phyloP scores from a whole-genome alignment of 768 basidiomycete genomes.

The Pleurotus cornucopiae region DNA sequence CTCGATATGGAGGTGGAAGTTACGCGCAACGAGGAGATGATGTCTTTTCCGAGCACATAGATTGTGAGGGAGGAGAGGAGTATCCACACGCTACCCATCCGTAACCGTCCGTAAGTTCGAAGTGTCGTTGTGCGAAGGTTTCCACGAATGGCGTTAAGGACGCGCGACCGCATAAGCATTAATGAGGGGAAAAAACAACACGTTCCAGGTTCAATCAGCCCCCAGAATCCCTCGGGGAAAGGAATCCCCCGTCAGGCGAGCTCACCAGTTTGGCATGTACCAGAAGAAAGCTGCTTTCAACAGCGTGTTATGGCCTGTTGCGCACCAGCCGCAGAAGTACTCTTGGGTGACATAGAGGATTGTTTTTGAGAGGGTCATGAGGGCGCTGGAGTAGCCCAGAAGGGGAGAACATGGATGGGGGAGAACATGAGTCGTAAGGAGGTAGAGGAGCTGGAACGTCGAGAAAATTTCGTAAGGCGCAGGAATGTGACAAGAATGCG shows the following conservation, averaged over 20 bases:
- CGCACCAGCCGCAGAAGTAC: slow-evolving; percentile 65
- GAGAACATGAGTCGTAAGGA: slow-evolving; percentile 58
- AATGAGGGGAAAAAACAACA: background rate
- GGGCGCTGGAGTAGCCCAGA: slow-evolving; percentile 65
- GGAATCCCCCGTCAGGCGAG: background rate
- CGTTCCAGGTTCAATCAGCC: no score
- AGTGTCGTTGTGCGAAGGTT: no score
- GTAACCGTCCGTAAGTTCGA: no score
- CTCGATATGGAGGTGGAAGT: no score
- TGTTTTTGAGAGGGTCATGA: slow-evolving; percentile 77
- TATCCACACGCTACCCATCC: slow-evolving; percentile 16
- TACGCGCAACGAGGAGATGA: background rate
- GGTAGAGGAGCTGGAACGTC: slow-evolving; percentile 39
- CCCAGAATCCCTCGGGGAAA: no score
- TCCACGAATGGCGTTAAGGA: no score
- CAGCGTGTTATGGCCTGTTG: slow-evolving; percentile 56
- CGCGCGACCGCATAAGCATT: background rate
- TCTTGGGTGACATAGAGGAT: slow-evolving; percentile 69
- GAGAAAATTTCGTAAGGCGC: background rate
- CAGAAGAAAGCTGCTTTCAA: slow-evolving; percentile 50
- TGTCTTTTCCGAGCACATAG: background rate
- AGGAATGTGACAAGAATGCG: no score
- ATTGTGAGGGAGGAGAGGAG: slow-evolving; percentile 11
- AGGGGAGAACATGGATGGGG: slow-evolving; percentile 53
- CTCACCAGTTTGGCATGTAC: slow-evolving; percentile 70